Evolutionary conservation across 306 rosid genomes (phyloP).

Genomic region (Pachyrhizus erosus): DNA sequence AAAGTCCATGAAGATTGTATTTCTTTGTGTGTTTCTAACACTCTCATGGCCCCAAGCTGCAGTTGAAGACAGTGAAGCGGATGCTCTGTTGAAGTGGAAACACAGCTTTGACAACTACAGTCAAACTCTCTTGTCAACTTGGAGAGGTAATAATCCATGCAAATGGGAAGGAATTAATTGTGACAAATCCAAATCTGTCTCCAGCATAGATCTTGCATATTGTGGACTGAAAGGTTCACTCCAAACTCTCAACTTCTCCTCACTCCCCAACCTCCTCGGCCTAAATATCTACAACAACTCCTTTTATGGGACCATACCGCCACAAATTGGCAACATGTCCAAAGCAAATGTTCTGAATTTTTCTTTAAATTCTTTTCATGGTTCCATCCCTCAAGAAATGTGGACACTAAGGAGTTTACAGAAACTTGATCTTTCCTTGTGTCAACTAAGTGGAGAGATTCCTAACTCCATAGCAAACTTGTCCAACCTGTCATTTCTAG

Average conservation of each 20-base stretch:
- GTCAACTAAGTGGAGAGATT: slow-evolving; percentile 37
- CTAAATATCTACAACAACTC: slow-evolving; percentile 10
- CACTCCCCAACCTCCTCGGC: slow-evolving; percentile 36
- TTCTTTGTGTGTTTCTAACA: slow-evolving; percentile 8
- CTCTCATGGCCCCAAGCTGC: not conserved
- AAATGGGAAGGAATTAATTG: slow-evolving; percentile 39
- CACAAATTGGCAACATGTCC: slow-evolving; percentile 41
- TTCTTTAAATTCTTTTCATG: slow-evolving; percentile 28
- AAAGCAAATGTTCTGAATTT: slow-evolving; percentile 36
- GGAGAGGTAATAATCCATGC: slow-evolving; percentile 36
- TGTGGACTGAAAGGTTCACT: slow-evolving; percentile 46
- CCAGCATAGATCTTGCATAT: not conserved
- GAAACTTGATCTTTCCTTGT: not conserved
- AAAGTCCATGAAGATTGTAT: not conserved
- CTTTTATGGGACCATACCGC: slow-evolving; percentile 43
- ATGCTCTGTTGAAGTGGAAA: slow-evolving; percentile 44
- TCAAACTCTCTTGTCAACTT: slow-evolving; percentile 38
- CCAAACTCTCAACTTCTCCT: slow-evolving; percentile 40
- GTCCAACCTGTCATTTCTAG: slow-evolving; percentile 36
- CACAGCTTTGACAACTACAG: slow-evolving; percentile 32
- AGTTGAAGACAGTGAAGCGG: slow-evolving; percentile 32
- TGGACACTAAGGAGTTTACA: slow-evolving; percentile 32
- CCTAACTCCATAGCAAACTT: slow-evolving; percentile 40
- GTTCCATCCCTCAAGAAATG: slow-evolving; percentile 46
- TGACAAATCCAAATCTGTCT: slow-evolving; percentile 24